Conservation (phyloP, 805 yeast species). For the Maudiozyma barnettii region DNA sequence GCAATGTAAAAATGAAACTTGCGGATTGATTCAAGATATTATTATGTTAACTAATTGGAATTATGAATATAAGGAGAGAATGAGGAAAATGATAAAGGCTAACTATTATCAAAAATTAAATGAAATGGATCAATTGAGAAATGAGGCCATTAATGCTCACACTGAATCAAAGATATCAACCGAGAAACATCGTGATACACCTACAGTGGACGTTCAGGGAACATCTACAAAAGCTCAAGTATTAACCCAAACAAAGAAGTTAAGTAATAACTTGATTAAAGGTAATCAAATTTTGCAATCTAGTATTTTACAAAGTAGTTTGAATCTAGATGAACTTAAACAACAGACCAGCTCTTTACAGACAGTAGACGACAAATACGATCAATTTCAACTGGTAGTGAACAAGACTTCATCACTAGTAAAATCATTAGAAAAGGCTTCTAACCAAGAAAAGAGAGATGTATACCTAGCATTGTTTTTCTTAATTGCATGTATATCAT, state of each 20-base stretch:
- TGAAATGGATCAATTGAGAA: constrained; percentile 13
- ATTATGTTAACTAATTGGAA: constrained; percentile 16
- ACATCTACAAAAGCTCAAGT: constrained; percentile 20
- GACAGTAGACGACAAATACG: constrained; percentile 25
- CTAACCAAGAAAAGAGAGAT: constrained; percentile 28
- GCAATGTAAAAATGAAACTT: background rate
- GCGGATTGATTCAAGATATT: background rate
- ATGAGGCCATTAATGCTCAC: constrained; percentile 11
- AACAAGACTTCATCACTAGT: constrained; percentile 24
- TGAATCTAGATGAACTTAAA: constrained; percentile 27
- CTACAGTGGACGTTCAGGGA: constrained; percentile 1
- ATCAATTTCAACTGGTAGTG: constrained; percentile 22
- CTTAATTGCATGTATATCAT: constrained; percentile 20
- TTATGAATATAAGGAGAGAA: constrained; percentile 9
- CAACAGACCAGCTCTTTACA: constrained; percentile 25
- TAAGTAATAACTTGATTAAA: constrained; percentile 25
- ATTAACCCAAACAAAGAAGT: constrained; percentile 19
- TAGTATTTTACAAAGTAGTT: constrained; percentile 27
- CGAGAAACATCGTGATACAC: background rate
- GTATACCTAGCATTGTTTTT: constrained; percentile 26
- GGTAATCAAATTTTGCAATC: constrained; percentile 27
- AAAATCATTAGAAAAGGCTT: constrained; percentile 24
- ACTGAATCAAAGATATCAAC: background rate
- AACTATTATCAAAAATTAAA: constrained; percentile 3
- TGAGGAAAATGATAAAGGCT: constrained; percentile 3